Evolutionary conservation across 139 green algal genomes (phyloP).

Genomic region (Marvania coccoides): DNA sequence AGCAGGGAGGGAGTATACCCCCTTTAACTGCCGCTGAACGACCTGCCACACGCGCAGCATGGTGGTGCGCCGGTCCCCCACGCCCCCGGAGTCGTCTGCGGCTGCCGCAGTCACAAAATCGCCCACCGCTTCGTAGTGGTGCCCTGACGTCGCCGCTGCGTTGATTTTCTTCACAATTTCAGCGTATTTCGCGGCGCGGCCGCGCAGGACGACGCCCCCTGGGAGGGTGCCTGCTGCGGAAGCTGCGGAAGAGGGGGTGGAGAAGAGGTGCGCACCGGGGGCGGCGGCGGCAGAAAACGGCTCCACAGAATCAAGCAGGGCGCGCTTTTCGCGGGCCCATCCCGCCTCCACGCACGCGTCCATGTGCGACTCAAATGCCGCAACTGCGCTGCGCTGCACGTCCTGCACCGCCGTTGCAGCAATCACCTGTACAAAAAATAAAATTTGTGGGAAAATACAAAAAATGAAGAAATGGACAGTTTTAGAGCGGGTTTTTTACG

Average conservation of each 20-base stretch:
- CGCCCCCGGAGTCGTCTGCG: constrained; percentile 8
- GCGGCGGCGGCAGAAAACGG: constrained; percentile 18
- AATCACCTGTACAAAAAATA: no score
- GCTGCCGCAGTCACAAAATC: constrained; percentile 36
- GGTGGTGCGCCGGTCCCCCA: constrained; percentile 16
- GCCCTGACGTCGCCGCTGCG: constrained; percentile 9
- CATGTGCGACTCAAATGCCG: constrained; percentile 75
- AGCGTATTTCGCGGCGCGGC: constrained; percentile 57
- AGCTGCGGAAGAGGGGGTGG: neutral
- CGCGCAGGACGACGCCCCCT: constrained; percentile 25
- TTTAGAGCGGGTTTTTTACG: neutral
- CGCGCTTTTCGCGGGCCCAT: constrained; percentile 64
- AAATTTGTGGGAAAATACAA: no score
- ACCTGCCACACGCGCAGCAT: constrained; percentile 60
- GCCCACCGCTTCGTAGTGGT: constrained; percentile 16
- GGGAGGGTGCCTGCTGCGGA: neutral
- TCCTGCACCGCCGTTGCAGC: constrained; percentile 45
- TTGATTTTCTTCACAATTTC: constrained; percentile 42
- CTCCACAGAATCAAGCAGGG: constrained; percentile 55
- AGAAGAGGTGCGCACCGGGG: neutral
- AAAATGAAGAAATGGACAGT: no score
- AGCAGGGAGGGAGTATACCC: constrained; percentile 13
- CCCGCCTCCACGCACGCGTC: constrained; percentile 49
- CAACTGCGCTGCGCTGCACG: constrained; percentile 56
- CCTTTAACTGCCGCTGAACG: constrained; percentile 42